These are phyloP conservation scores for Lachancea thermotolerans DNA, from an alignment of 805 yeast species.

Conservation along the genomic window DNA sequence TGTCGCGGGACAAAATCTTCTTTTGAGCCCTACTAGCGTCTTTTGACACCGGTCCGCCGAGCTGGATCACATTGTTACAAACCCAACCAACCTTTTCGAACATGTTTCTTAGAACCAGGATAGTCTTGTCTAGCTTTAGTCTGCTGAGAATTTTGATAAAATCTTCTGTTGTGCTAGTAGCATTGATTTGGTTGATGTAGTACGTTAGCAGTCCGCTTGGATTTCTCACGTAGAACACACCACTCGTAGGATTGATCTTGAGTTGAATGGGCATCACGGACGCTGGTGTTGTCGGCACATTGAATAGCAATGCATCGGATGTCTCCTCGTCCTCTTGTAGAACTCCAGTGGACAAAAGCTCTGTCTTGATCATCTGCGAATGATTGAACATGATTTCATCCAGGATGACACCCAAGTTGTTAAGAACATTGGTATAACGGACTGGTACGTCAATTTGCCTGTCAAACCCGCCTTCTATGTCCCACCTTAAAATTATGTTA, in stretches of 20 bases:
- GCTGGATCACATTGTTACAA: slow-evolving; percentile 23
- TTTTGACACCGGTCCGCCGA: slow-evolving; percentile 20
- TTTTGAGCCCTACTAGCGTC: slow-evolving; percentile 10
- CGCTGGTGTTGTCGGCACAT: slow-evolving; percentile 30
- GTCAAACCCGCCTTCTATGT: slow-evolving; percentile 11
- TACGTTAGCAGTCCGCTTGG: slow-evolving; percentile 25
- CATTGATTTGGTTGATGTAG: slow-evolving; percentile 27
- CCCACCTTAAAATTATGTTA: slow-evolving; percentile 26
- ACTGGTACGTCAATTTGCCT: slow-evolving; percentile 16
- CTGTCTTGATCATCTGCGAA: slow-evolving; percentile 28
- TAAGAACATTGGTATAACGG: slow-evolving; percentile 21
- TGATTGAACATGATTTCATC: slow-evolving; percentile 33
- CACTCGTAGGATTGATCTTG: slow-evolving; percentile 29
- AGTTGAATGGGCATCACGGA: slow-evolving; percentile 28
- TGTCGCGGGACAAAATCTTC: slow-evolving; percentile 12
- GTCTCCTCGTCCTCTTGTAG: slow-evolving; percentile 30
- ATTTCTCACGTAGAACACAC: slow-evolving; percentile 29
- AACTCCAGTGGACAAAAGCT: slow-evolving; percentile 24
- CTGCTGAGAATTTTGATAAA: slow-evolving; percentile 23
- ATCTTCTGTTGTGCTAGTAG: slow-evolving; percentile 22
- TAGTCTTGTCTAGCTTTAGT: slow-evolving; percentile 29
- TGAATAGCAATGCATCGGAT: slow-evolving; percentile 24
- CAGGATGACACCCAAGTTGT: slow-evolving; percentile 27
- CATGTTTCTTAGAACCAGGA: slow-evolving; percentile 28
- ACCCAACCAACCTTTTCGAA: slow-evolving; percentile 33